Conservation (phyloP, 139 green algal genomes). For the Chlamydomonas sp. region DNA sequence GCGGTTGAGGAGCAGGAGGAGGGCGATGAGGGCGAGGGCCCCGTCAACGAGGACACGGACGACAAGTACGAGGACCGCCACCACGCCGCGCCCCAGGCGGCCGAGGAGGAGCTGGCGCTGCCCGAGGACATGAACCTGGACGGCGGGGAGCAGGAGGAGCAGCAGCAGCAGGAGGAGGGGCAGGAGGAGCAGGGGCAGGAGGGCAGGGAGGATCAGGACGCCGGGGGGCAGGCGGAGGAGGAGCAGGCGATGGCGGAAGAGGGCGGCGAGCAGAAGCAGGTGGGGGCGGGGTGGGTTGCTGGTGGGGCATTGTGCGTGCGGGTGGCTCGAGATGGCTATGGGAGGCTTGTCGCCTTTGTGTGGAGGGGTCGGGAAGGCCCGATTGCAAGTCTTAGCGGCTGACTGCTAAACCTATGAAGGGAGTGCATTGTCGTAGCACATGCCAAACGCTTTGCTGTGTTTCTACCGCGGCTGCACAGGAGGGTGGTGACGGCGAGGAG, state of each 20-base stretch:
- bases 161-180: slow-evolving; percentile 37
- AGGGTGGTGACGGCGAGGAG: slow-evolving; percentile 63
- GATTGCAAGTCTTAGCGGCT: too few relatives aligned
- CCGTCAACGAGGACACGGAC: slow-evolving; percentile 53
- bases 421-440: too few relatives aligned
- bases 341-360: not conserved
- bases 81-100: slow-evolving; percentile 52
- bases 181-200: slow-evolving; percentile 43
- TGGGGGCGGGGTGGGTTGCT: not conserved
- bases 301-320: too few relatives aligned
- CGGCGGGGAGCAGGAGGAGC: slow-evolving; percentile 61
- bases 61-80: slow-evolving; percentile 48
- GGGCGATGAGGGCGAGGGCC: slow-evolving; percentile 55
- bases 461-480: not conserved
- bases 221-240: slow-evolving; percentile 25
- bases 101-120: slow-evolving; percentile 81
- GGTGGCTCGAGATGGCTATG: not conserved
- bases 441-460: too few relatives aligned
- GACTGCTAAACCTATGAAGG: too few relatives aligned
- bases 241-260: slow-evolving; percentile 34
- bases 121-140: slow-evolving; percentile 90
- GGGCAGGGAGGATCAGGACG: slow-evolving; percentile 30
- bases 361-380: too few relatives aligned
- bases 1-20: slow-evolving; percentile 50
- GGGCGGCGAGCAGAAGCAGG: slow-evolving; percentile 42